Evolutionary conservation across 441 rosid species (phyloP).

Genomic region (Geranium incanum): DNA sequence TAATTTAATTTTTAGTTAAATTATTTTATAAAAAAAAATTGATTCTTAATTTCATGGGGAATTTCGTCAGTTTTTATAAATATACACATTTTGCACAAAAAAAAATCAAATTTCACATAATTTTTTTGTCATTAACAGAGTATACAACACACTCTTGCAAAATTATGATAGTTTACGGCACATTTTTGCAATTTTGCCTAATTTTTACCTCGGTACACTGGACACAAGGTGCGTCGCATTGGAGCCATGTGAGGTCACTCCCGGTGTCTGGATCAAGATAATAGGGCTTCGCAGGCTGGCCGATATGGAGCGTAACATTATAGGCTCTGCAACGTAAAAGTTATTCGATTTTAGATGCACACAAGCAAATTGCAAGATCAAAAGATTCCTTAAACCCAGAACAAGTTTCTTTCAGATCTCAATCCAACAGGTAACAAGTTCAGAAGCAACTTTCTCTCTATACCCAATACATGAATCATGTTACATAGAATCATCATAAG

Average conservation of each 20-base stretch:
- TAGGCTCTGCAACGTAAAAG: conserved; percentile 7
- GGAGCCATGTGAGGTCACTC: conserved; percentile 11
- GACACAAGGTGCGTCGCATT: conserved; percentile 9
- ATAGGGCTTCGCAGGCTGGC: conserved; percentile 8
- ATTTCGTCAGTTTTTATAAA: too few species aligned
- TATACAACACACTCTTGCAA: too few species aligned
- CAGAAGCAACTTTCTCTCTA: too few species aligned
- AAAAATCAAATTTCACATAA: too few species aligned
- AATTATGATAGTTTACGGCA: too few species aligned
- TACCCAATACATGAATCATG: neutral
- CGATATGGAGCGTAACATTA: conserved; percentile 2
- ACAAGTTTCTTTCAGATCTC: neutral
- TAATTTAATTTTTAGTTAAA: too few species aligned
- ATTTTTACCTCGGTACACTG: conserved; percentile 4
- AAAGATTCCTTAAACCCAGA: neutral
- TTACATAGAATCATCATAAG: neutral
- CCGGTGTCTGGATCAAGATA: conserved; percentile 10
- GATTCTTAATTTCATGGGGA: too few species aligned
- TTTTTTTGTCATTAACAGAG: too few species aligned
- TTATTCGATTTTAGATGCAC: neutral
- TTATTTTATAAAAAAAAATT: too few species aligned
- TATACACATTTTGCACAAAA: too few species aligned
- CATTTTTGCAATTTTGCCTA: too few species aligned
- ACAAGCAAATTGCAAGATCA: neutral
- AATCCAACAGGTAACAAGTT: neutral